Evolutionary conservation across 768 basidiomycete genomes (phyloP), one percentile per base, ranked within the genome.

Genomic region (Favolaschia claudopus): DNA sequence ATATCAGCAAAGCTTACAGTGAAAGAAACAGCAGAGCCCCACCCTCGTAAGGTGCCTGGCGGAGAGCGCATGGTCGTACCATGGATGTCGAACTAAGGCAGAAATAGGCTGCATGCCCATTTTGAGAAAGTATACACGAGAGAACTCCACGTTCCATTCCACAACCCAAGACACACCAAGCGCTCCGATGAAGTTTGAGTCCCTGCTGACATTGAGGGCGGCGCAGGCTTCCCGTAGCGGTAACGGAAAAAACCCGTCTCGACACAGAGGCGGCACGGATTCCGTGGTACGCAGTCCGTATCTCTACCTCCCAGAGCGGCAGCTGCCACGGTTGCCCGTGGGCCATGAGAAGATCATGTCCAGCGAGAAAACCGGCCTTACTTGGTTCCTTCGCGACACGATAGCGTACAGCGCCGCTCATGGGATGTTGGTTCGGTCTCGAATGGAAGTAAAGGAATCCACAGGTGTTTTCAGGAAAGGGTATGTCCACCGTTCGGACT

Each of bases 371-470:
- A 22, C 38, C 14, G 14, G n/a, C 45, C 22, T 10, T 10, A 20
- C 24, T n/a, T n/a, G 51, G 38, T 28, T 48, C 13, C 7, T 31
- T 22, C 5, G 51, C 34, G 29, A 63, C 27, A 19, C 62, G 51
- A 25, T 40, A 53, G 39, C 51, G 51, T 8, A 53, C 13, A 13
- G 51, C 2, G 51, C 22, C 51, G 27, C 25, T 28, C 25, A 53
- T 10, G 6, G 51, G 51, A 29, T 22, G 14, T 27, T 42, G 27
- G 7, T 40, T 29, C 15, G 53, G 22, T 27, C 28, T 27, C n/a
- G 63, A 60, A 46, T 31, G 20, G 29, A 29, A 52, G 46, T 64
- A 64, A 10, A 64, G 63, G 40, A 57, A 64, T 0, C 63, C 63
- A 7, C 39, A n/a, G 39, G 36, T 38, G 22, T 48, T 32, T 2